Evolutionary conservation across 2,329 filamentous ascomycete genomes (phyloP).

Genomic region (Talaromyces rugulosus): DNA sequence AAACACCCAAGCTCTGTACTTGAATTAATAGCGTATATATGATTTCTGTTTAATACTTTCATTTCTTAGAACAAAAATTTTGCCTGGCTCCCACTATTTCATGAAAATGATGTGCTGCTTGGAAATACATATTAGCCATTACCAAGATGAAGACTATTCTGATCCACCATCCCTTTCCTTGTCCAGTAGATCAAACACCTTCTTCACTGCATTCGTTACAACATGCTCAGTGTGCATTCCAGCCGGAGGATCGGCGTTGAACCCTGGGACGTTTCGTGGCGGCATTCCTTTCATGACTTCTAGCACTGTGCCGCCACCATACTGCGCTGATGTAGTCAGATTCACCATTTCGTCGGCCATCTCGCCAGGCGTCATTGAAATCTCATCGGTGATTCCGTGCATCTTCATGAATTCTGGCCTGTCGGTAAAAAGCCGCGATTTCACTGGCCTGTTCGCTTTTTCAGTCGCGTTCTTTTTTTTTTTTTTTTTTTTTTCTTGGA

Average conservation of each 20-base stretch:
- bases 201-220: background rate
- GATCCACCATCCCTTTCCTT: background rate
- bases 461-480: background rate
- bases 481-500: background rate
- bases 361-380: background rate
- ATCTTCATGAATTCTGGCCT: background rate
- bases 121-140: background rate
- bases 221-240: background rate
- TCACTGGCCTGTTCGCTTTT: background rate
- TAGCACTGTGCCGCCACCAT: background rate
- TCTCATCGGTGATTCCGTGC: background rate
- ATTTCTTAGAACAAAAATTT: too few species aligned
- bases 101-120: too few species aligned
- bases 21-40: too few species aligned
- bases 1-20: too few species aligned
- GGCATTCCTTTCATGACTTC: background rate
- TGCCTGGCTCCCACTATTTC: too few species aligned
- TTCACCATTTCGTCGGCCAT: background rate
- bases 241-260: background rate
- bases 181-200: background rate
- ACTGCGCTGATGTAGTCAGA: background rate
- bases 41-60: too few species aligned
- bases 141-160: background rate
- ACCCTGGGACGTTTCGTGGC: background rate
- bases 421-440: background rate